Base-by-base conservation (phyloP, 257 asterid species). In the Petunia secreta region DNA sequence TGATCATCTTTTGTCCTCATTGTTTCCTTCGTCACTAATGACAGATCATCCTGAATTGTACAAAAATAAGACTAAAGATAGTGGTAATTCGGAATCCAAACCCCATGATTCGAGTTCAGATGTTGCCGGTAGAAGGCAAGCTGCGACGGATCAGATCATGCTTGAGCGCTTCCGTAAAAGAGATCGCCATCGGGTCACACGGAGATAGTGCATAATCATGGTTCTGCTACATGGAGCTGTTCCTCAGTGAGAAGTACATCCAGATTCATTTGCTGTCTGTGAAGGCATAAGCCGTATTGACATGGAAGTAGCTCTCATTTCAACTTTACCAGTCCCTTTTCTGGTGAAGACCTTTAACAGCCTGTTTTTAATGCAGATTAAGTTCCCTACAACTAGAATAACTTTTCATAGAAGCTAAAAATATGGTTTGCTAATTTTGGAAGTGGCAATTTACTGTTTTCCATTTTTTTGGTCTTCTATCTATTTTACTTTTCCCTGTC, bases 131-230 rank as follows among this genome's bases (percentile, higher is more conserved):
- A 92, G 92, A 78, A 93, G 99, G 86, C 98, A 89, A 86, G 97
- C 98, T 78, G 98, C 99, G 25, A 92, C 99, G 1, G 99, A 95
- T 76, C 93, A 95, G 83, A 81, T 95, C 83, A 95, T 92, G 98
- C 96, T 95, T 58, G 91, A 93, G 80, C 92, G 98, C 66, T 95
- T 95, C 82, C 91, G 99, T 53, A 95, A 94, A 88, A 89, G 98
- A 75, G 99, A 95, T 80, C 95, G 98, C 58, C 95, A 93, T 79
- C 95, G 99, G 40, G 92, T 84, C 34, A 82, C 83, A 81, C 88
- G 98, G 82, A 87, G 99, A 87, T 95, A 93, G 86, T 64, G 62
- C 62, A 73, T 3, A 34, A 73, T 48, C 62, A 53, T 3, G 62
- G 60, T 73, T 50, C 78, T 36, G 62, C 62, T 36, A 34, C 78